A percentile compares a stretch with the other conserved stretches of the same genome.
Evolutionary conservation across 805 yeast species (phyloP).

Genomic region (Sungouiella thailandica): DNA sequence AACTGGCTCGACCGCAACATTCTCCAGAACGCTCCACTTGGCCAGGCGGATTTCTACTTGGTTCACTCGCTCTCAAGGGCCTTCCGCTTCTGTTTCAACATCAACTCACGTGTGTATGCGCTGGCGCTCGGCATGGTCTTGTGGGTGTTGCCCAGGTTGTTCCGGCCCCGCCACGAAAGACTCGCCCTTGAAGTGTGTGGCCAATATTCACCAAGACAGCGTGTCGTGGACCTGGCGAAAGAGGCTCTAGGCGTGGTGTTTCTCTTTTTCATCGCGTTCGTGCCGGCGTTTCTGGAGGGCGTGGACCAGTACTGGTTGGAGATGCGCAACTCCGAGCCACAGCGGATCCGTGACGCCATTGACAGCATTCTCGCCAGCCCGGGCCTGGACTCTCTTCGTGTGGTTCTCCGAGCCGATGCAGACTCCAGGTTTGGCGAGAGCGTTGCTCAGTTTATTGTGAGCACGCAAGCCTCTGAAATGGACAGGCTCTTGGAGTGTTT

Average conservation of each 20-base stretch:
- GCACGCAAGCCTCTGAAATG: too few species aligned
- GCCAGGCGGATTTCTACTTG: slow-evolving; percentile 5
- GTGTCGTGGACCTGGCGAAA: neutral
- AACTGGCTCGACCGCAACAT: slow-evolving; percentile 11
- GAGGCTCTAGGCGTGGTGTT: neutral
- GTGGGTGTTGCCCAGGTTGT: slow-evolving; percentile 1
- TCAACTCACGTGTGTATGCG: neutral
- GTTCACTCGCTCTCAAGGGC: slow-evolving; percentile 3
- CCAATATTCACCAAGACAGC: neutral
- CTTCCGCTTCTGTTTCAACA: slow-evolving; percentile 3
- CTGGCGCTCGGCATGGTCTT: slow-evolving; percentile 1
- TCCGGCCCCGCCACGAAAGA: slow-evolving; percentile 1
- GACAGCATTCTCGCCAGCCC: neutral
- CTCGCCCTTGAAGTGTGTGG: slow-evolving; percentile 4
- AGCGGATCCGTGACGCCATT: neutral
- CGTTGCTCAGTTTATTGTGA: too few species aligned
- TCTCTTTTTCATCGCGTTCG: neutral
- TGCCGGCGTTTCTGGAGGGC: neutral
- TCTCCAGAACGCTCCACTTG: slow-evolving; percentile 4
- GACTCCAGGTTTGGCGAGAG: too few species aligned
- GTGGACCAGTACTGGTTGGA: neutral
- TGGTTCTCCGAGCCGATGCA: too few species aligned
- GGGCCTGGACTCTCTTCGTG: too few species aligned
- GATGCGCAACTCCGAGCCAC: slow-evolving; percentile 1
- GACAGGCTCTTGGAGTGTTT: too few species aligned